Conservation (phyloP, 78 protist species). For the Isochrysis galbana region DNA sequence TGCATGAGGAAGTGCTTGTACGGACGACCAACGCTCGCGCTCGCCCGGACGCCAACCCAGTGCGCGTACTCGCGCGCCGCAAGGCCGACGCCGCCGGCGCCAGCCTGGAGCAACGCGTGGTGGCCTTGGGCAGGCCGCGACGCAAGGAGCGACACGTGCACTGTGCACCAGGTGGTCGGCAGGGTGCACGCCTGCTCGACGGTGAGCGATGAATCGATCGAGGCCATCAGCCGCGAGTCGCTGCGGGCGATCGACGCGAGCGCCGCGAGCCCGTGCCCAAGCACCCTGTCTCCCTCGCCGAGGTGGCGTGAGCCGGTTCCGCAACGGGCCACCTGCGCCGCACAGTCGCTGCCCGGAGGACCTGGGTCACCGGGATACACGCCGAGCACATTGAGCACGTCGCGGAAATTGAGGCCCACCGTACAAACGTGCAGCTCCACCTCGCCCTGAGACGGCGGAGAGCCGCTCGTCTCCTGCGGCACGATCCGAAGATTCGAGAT, state of each 20-base stretch:
- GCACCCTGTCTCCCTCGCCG: background rate
- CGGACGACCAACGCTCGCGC: background rate
- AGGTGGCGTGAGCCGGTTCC: background rate
- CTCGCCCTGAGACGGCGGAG: background rate
- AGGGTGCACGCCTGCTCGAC: background rate
- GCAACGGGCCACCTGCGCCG: background rate
- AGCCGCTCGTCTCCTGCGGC: background rate
- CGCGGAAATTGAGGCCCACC: constrained; percentile 15
- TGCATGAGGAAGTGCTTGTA: background rate
- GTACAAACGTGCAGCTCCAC: background rate
- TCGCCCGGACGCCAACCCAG: background rate
- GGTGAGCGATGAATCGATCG: background rate
- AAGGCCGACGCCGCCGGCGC: constrained; percentile 44
- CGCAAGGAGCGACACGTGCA: background rate
- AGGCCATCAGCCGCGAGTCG: background rate
- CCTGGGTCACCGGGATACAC: constrained; percentile 1
- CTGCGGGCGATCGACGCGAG: background rate
- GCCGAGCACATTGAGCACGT: constrained; percentile 10
- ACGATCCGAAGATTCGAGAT: background rate
- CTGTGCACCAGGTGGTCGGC: background rate
- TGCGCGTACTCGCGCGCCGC: background rate
- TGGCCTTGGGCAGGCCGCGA: background rate
- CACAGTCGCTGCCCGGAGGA: background rate
- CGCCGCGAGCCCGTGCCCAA: background rate
- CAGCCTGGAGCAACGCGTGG: constrained; percentile 7